Evolutionary conservation across 805 yeast species (phyloP).

Genomic region (Starmerella davenportii): DNA sequence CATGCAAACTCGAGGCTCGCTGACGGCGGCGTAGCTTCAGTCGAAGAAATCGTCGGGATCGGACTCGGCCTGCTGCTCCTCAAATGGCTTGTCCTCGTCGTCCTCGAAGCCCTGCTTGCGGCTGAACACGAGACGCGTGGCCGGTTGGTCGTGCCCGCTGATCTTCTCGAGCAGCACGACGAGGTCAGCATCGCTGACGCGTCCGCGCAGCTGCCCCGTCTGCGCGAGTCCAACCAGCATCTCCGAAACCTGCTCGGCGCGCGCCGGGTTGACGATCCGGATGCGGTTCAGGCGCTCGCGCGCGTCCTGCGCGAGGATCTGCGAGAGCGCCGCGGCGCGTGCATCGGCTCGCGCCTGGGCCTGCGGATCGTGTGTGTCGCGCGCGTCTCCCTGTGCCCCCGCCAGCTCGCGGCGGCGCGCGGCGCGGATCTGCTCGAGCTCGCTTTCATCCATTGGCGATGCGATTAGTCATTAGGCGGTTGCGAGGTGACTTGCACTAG

Average conservation of each 20-base stretch:
- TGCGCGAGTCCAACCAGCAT: slow-evolving; percentile 54
- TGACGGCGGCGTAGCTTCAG: too few relatives aligned
- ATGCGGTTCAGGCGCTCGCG: slow-evolving; percentile 77
- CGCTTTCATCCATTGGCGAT: slow-evolving; percentile 34
- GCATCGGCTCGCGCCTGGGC: slow-evolving; percentile 24
- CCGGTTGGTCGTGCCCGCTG: slow-evolving; percentile 46
- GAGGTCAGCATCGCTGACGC: slow-evolving; percentile 64
- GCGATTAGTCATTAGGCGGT: too few relatives aligned
- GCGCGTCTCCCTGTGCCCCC: too few relatives aligned
- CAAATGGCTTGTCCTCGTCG: not conserved
- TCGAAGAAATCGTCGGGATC: slow-evolving; percentile 30
- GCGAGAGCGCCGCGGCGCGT: slow-evolving; percentile 33
- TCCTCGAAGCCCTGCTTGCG: slow-evolving; percentile 34
- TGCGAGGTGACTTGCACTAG: too few relatives aligned
- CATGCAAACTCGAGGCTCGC: too few relatives aligned
- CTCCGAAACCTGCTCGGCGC: slow-evolving; percentile 77
- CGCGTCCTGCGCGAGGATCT: slow-evolving; percentile 64
- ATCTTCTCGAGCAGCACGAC: slow-evolving; percentile 70
- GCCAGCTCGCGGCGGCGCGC: slow-evolving; percentile 79
- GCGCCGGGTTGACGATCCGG: slow-evolving; percentile 72
- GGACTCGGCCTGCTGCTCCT: slow-evolving; percentile 9
- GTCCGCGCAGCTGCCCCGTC: slow-evolving; percentile 57
- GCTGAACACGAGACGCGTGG: slow-evolving; percentile 8
- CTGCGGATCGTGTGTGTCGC: slow-evolving; percentile 22
- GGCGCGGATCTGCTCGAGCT: slow-evolving; percentile 73